Conservation (phyloP, 2,329 filamentous ascomycete genomes). For the Aspergillus udagawae region DNA sequence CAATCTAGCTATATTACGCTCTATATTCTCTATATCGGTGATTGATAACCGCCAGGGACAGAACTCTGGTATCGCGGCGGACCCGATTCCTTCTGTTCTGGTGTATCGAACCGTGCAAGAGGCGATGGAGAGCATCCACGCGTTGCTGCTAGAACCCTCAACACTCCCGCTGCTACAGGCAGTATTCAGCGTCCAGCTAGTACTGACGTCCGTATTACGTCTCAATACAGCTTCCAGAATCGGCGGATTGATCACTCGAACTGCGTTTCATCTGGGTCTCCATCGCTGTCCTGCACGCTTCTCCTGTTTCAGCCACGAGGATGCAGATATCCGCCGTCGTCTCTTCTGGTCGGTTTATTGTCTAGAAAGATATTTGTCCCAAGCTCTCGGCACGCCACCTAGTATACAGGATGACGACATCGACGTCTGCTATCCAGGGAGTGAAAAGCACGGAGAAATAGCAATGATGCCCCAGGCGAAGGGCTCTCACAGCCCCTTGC, state of each 20-base stretch:
- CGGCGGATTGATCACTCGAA: slow-evolving; percentile 52
- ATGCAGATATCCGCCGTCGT: slow-evolving; percentile 48
- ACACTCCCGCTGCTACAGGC: slow-evolving; percentile 49
- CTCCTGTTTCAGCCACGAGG: slow-evolving; percentile 46
- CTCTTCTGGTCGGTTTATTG: slow-evolving; percentile 58
- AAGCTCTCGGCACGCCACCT: slow-evolving; percentile 54
- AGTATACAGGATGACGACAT: slow-evolving; percentile 55
- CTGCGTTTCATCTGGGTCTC: slow-evolving; percentile 56
- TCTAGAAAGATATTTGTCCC: slow-evolving; percentile 53
- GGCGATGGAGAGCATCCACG: slow-evolving; percentile 48
- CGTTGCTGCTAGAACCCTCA: slow-evolving; percentile 45
- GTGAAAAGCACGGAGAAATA: slow-evolving; percentile 41
- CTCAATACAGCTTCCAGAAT: slow-evolving; percentile 56
- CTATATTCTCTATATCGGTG: slow-evolving; percentile 52
- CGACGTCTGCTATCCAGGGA: slow-evolving; percentile 53
- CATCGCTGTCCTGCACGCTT: slow-evolving; percentile 55
- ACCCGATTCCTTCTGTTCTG: slow-evolving; percentile 40
- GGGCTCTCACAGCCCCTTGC: slow-evolving; percentile 24
- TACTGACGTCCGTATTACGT: slow-evolving; percentile 54
- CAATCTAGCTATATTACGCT: slow-evolving; percentile 45
- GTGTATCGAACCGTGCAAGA: slow-evolving; percentile 50
- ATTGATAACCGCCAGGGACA: slow-evolving; percentile 48
- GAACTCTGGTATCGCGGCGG: slow-evolving; percentile 1
- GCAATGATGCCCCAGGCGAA: background rate
- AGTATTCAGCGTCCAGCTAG: slow-evolving; percentile 51